Base-by-base conservation (phyloP, 1,139 yeast species). In the Scheffersomyces segobiensis region DNA sequence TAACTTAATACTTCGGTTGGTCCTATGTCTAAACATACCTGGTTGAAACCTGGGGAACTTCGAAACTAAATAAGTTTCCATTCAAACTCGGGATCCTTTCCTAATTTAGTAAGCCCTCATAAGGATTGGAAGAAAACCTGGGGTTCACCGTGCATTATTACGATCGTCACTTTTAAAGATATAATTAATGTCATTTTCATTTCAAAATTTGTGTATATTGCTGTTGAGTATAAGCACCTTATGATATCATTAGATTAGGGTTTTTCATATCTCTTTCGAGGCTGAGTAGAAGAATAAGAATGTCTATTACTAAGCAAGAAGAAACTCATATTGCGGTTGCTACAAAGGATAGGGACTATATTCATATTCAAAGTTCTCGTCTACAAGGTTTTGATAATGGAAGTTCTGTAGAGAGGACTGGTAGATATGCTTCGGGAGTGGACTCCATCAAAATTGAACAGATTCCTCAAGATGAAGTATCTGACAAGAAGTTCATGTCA, bases 401-500 rank as follows among this genome's bases (percentile, higher is more conserved):
- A 48, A 18, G 18, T 24, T 48, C 50, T 48, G 50, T 20, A 6
- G 50, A 48, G n/a, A 24, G n/a, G 7, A 20, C n/a, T 19, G 3
- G 50, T 5, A 20, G 24, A 7, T 48, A 24, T 20, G 50, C 21
- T 48, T 32, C 42, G 1, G 42, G 42, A 32, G 14, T 32, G 12
- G 12, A 10, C 42, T 32, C 42, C 42, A 32, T 32, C 14, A 32
- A 32, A 10, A 32, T 32, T 32, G 42, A 32, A 32, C 14, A 14
- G 42, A 14, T 32, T 32, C 17, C 42, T 32, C 14, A 48, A 10
- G 17, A 48, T 20, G 26, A 10, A 48, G 6, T 8, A 24, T 24
- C 24, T 14, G 24, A 3, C n/a, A 20, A 21, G 22, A 48, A 46
- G 10, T 54, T 24, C 22, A 73, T 76, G 78, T 66, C 77, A 0